phyloP scores from a whole-genome alignment of 306 rosid genomes.

The Oemleria cerasiformis region DNA sequence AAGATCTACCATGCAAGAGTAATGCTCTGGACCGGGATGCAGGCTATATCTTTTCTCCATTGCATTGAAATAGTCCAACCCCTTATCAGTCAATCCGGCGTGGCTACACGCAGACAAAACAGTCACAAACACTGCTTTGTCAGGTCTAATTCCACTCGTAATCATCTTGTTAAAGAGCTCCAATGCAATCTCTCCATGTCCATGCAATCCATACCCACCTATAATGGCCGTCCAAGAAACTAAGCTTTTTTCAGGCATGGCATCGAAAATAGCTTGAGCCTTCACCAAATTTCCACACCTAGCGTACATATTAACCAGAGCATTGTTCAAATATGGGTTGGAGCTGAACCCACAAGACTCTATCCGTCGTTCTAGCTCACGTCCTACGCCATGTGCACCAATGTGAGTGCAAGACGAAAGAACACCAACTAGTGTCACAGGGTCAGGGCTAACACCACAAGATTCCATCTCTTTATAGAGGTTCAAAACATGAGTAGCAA shows the following conservation, averaged over 20 bases:
- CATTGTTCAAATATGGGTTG: slow-evolving; percentile 42
- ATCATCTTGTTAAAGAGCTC: slow-evolving; percentile 72
- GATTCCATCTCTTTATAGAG: slow-evolving; percentile 45
- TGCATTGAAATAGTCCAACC: slow-evolving; percentile 54
- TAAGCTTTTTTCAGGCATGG: slow-evolving; percentile 37
- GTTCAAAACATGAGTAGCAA: slow-evolving; percentile 61
- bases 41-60: slow-evolving; percentile 55
- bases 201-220: slow-evolving; percentile 89
- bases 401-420: slow-evolving; percentile 49
- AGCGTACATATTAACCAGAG: slow-evolving; percentile 45
- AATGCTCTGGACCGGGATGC: slow-evolving; percentile 72
- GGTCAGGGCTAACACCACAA: slow-evolving; percentile 34
- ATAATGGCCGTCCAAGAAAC: slow-evolving; percentile 52
- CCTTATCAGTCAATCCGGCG: slow-evolving; percentile 71
- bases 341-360: slow-evolving; percentile 27
- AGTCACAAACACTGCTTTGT: slow-evolving; percentile 63
- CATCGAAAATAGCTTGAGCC: slow-evolving; percentile 38
- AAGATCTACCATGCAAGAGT: slow-evolving; percentile 85
- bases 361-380: slow-evolving; percentile 31
- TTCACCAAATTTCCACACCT: slow-evolving; percentile 51
- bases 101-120: slow-evolving; percentile 87
- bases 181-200: slow-evolving; percentile 64
- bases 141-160: slow-evolving; percentile 58
- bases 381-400: slow-evolving; percentile 41
- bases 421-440: slow-evolving; percentile 48